Percentiles rank a stretch among this genome's conserved stretches.
These are phyloP conservation scores for Lycium ferocissimum DNA, from an alignment of 257 asterid genomes.

Conservation along the genomic window DNA sequence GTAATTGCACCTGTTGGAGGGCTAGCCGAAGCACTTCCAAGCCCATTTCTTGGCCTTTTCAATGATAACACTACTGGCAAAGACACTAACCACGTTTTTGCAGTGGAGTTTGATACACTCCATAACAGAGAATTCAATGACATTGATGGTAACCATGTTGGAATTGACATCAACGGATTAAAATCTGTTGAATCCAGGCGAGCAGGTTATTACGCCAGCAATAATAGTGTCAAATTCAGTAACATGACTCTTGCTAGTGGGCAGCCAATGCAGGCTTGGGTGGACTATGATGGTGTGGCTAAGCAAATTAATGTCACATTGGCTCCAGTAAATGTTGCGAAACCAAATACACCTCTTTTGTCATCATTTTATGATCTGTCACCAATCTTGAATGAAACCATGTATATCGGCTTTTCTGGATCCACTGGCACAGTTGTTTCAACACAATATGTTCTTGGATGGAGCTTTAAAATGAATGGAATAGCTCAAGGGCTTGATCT, in stretches of 20 bases:
- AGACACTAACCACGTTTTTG: conserved; percentile 28
- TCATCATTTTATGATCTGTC: conserved; percentile 18
- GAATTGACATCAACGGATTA: conserved; percentile 26
- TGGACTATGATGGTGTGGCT: conserved; percentile 19
- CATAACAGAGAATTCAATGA: conserved; percentile 25
- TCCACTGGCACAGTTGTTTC: conserved; percentile 19
- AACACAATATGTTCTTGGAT: conserved; percentile 25
- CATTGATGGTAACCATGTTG: conserved; percentile 34
- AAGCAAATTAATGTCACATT: conserved; percentile 30
- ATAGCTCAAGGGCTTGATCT: conserved; percentile 15
- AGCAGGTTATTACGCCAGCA: not conserved
- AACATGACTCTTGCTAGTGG: conserved; percentile 14
- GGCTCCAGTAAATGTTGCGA: conserved; percentile 12
- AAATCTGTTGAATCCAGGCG: conserved; percentile 16
- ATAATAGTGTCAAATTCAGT: not conserved
- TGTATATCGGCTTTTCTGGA: conserved; percentile 25
- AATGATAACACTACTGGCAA: conserved; percentile 13
- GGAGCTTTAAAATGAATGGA: conserved; percentile 27
- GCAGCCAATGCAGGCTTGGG: conserved; percentile 22
- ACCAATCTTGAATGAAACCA: conserved; percentile 1
- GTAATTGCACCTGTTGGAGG: conserved; percentile 15
- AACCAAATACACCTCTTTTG: not conserved
- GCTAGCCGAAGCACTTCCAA: not conserved
- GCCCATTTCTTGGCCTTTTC: conserved; percentile 33
- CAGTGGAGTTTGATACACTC: conserved; percentile 36